Base-by-base conservation (phyloP, 306 rosid species). In the Benincasa hispida region DNA sequence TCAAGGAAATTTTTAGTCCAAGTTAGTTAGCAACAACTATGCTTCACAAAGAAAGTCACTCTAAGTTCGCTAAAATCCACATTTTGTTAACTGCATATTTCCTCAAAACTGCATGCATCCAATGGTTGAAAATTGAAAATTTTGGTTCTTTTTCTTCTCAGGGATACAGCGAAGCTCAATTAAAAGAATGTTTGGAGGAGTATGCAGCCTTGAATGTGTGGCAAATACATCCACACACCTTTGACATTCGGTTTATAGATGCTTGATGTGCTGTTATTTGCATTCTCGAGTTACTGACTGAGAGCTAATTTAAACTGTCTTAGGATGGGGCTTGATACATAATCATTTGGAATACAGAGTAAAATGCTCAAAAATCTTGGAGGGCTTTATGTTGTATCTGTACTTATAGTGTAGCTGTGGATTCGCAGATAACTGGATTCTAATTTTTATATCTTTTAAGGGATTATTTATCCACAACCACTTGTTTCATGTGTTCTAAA, bases 81-180 rank as follows among this genome's bases (percentile, higher is more conserved):
- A n/a, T n/a, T n/a, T n/a, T n/a, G n/a, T n/a, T n/a, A n/a, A n/a
- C n/a, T n/a, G n/a, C 8, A 39, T 8, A 5, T 39, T n/a, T n/a
- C n/a, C 45, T 5, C 2, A 50, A 70, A 70, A 50, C 17, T 70
- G 75, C 24, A 27, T 70, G 58, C 6, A 24, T 69, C 25, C 18
- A 17, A 70, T 8, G 5, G 22, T 6, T 21, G n/a, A 1, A 42
- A 70, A 24, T 47, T 30, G 28, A 47, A 59, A n/a, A 58, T 60
- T 69, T 51, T 78, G 74, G 39, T 21, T 78, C 69, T 74, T 28
- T 78, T 81, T 72, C n/a, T n/a, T 66, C 77, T 79, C 95, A 95
- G 98, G 99, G 98, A 37, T 95, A 90, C 86, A 90, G 97, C 42
- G 98, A 95, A 92, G 99, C 97, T 48, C 98, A 95, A 75, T 80